These are phyloP conservation scores for Leccinum truebloodii DNA, from an alignment of 768 basidiomycete genomes.

Conservation along the genomic window DNA sequence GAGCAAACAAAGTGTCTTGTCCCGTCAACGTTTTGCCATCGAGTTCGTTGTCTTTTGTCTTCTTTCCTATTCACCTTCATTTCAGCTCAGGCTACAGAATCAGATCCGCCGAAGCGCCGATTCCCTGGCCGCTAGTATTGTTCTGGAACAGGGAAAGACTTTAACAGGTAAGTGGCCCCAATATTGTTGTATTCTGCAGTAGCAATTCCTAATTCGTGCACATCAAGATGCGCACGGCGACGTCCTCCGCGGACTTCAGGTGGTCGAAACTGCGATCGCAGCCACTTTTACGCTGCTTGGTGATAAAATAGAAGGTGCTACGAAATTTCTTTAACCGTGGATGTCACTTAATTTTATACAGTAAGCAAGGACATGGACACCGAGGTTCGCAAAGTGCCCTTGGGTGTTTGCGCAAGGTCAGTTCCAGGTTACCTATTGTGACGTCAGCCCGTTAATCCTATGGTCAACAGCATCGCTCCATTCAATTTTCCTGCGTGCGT, in stretches of 20 bases:
- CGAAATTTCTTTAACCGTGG: neutral
- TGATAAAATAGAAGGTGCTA: slow-evolving; percentile 85
- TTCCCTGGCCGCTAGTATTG: slow-evolving; percentile 84
- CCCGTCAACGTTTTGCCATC: slow-evolving; percentile 83
- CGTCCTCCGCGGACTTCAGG: slow-evolving; percentile 88
- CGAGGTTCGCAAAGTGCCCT: slow-evolving; percentile 75
- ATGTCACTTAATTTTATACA: slow-evolving; percentile 32
- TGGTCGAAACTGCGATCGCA: slow-evolving; percentile 77
- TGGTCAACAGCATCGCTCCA: slow-evolving; percentile 62
- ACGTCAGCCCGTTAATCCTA: slow-evolving; percentile 4
- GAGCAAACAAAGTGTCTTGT: slow-evolving; percentile 82
- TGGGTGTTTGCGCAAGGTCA: slow-evolving; percentile 82
- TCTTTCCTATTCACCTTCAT: slow-evolving; percentile 7
- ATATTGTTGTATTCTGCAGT: neutral
- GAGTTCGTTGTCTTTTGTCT: slow-evolving; percentile 60
- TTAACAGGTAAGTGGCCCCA: slow-evolving; percentile 55
- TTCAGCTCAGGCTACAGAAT: slow-evolving; percentile 69
- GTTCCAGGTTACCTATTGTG: slow-evolving; percentile 5
- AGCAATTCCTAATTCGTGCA: neutral
- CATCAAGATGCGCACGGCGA: slow-evolving; percentile 89
- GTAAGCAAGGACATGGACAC: slow-evolving; percentile 98
- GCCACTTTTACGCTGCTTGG: slow-evolving; percentile 86
- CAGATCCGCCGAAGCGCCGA: slow-evolving; percentile 85
- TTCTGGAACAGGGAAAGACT: slow-evolving; percentile 96
- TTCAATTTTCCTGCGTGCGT: slow-evolving; percentile 89